Evolutionary conservation across 768 basidiomycete species (phyloP).

Genomic region (Podaxis sp.): DNA sequence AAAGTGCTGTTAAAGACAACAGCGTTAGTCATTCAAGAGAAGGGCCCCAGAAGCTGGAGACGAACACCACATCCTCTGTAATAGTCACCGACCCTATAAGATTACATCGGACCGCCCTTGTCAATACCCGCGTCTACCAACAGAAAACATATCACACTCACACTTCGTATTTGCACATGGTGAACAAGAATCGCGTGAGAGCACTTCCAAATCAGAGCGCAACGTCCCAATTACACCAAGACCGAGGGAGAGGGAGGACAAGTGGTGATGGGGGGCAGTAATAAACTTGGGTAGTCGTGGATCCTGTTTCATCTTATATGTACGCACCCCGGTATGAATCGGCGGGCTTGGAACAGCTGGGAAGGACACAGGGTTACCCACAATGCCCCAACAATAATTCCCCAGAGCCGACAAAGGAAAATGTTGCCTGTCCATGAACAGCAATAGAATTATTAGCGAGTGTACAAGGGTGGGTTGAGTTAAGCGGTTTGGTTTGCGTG

Average conservation of each 20-base stretch:
- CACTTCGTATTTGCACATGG: conserved; percentile 39
- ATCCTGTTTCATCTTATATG: conserved; percentile 15
- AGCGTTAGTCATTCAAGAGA: conserved; percentile 12
- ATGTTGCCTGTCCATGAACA: conserved; percentile 4
- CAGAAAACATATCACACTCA: conserved; percentile 18
- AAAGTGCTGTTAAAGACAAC: conserved; percentile 37
- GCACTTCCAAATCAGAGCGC: not conserved
- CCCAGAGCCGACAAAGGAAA: conserved; percentile 12
- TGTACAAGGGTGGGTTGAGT: conserved; percentile 6
- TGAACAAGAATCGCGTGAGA: not conserved
- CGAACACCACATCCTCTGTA: conserved; percentile 52
- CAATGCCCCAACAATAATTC: not conserved
- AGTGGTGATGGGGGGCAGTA: not conserved
- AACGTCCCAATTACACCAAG: not conserved
- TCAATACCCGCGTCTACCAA: conserved; percentile 3
- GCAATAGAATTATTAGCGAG: conserved; percentile 8
- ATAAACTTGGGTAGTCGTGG: not conserved
- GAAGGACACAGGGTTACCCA: conserved; percentile 15
- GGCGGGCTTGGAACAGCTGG: conserved; percentile 7
- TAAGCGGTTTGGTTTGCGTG: conserved; percentile 12
- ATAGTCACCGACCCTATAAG: conserved; percentile 44
- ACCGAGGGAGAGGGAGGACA: not conserved
- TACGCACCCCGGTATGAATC: conserved; percentile 5
- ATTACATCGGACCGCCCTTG: not conserved
- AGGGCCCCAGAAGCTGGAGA: conserved; percentile 9